A percentile compares a stretch with the other conserved stretches of the same genome.
phyloP scores from a whole-genome alignment of 352 stramenopile genomes.

The Blastocystis hominis region DNA sequence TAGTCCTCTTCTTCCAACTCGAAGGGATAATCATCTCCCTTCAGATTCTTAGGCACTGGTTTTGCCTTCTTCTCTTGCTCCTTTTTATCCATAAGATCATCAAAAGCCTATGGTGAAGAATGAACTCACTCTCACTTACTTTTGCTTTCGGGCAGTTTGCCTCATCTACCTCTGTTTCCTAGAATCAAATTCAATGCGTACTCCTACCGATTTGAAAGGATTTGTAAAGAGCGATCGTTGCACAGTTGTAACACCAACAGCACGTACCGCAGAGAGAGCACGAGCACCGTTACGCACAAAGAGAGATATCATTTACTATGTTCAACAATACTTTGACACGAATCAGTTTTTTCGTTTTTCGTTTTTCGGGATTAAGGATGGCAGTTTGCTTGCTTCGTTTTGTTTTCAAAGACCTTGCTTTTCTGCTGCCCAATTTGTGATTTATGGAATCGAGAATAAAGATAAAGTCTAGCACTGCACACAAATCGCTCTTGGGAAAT shows the following conservation, averaged over 20 bases:
- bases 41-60: neutral
- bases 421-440: too few species aligned
- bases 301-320: neutral
- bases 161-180: neutral
- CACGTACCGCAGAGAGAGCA: neutral
- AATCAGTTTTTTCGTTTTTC: too few species aligned
- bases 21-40: neutral
- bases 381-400: too few species aligned
- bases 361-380: too few species aligned
- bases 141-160: constrained; percentile 8
- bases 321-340: too few species aligned
- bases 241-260: too few species aligned
- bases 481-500: too few species aligned
- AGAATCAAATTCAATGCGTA: neutral
- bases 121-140: neutral
- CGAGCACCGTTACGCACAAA: neutral
- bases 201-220: neutral
- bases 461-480: too few species aligned
- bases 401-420: too few species aligned
- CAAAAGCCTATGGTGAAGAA: neutral
- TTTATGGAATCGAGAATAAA: too few species aligned
- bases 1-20: constrained; percentile 16
- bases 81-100: constrained; percentile 37
- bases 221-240: neutral
- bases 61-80: neutral